Evolutionary conservation across 163 green algal genomes (phyloP).

Genomic region (Prototheca wickerhamii): DNA sequence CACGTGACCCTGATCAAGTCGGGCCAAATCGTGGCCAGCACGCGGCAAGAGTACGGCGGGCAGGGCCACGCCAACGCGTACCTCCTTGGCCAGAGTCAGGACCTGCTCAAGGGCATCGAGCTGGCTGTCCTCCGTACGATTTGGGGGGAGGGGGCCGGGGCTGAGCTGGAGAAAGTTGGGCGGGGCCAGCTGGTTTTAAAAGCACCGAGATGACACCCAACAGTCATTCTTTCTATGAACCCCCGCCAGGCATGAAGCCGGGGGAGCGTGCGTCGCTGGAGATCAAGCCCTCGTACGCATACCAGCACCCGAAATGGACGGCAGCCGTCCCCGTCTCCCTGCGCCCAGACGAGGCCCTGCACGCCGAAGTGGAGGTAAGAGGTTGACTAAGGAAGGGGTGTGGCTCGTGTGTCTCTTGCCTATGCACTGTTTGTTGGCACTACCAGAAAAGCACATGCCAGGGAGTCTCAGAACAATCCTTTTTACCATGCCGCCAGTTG

Average conservation of each 20-base stretch:
- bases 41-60: constrained; percentile 41
- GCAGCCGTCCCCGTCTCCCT: constrained; percentile 36
- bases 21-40: constrained; percentile 46
- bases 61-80: constrained; percentile 46
- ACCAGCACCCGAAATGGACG: constrained; percentile 48
- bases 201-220: background rate
- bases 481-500: background rate
- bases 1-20: constrained; percentile 37
- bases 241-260: constrained; percentile 43
- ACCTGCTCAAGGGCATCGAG: constrained; percentile 57
- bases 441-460: background rate
- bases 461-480: background rate
- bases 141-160: background rate
- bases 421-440: background rate
- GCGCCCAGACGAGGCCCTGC: constrained; percentile 19
- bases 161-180: background rate
- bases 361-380: constrained; percentile 47
- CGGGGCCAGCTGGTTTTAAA: background rate
- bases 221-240: background rate
- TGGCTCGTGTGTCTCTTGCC: too few relatives aligned
- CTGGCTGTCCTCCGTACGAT: constrained; percentile 44
- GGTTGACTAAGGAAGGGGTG: too few relatives aligned
- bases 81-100: constrained; percentile 46
- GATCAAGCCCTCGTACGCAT: constrained; percentile 61
- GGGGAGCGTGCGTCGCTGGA: constrained; percentile 43